Conservation (phyloP, 2,329 filamentous ascomycete species). For the Aspergillus pseudonomiae region DNA sequence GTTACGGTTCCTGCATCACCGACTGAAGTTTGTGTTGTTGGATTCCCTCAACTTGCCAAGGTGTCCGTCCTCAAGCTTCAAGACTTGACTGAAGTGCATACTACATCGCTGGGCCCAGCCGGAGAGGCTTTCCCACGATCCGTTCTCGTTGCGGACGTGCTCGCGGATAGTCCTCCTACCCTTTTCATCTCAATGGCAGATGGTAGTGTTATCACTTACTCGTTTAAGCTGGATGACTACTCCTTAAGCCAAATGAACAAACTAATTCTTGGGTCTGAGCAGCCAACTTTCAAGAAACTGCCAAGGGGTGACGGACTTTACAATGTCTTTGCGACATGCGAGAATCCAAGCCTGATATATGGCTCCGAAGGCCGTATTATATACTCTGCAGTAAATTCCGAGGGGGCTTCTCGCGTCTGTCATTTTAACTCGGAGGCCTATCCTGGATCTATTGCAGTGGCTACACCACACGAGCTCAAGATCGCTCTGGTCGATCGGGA, state of each 20-base stretch:
- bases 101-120: slow-evolving; percentile 65
- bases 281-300: slow-evolving; percentile 78
- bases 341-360: slow-evolving; percentile 93
- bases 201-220: slow-evolving; percentile 84
- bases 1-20: slow-evolving; percentile 71
- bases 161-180: slow-evolving; percentile 68
- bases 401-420: slow-evolving; percentile 79
- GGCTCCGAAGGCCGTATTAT: slow-evolving; percentile 83
- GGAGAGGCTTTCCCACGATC: slow-evolving; percentile 80
- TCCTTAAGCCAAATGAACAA: slow-evolving; percentile 74
- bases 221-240: slow-evolving; percentile 64
- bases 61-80: slow-evolving; percentile 73
- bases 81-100: slow-evolving; percentile 67
- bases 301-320: slow-evolving; percentile 68
- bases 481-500: slow-evolving; percentile 82
- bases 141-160: slow-evolving; percentile 75
- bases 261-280: slow-evolving; percentile 81
- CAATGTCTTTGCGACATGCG: slow-evolving; percentile 90
- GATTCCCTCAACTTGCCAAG: slow-evolving; percentile 83
- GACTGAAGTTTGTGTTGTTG: slow-evolving; percentile 72
- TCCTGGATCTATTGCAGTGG: slow-evolving; percentile 77
- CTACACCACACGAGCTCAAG: slow-evolving; percentile 74
- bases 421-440: slow-evolving; percentile 81
- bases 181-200: slow-evolving; percentile 91
- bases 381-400: slow-evolving; percentile 90